Base-by-base conservation (phyloP, 768 basidiomycete species). In the Floccularia luteovirens region DNA sequence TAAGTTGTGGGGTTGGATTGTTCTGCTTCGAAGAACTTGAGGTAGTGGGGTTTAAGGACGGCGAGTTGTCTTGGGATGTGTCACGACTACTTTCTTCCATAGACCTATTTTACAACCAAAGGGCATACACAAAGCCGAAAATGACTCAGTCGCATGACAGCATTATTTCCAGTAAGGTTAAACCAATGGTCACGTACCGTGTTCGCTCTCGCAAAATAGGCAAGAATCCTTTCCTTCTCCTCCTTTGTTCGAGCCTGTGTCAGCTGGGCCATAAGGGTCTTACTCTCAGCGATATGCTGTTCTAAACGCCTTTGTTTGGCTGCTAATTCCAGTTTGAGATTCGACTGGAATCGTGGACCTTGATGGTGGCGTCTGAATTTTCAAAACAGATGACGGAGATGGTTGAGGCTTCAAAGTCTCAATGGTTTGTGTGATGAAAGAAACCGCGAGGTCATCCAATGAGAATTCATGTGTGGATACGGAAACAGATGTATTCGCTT, bases 401-500 rank as follows among this genome's bases (percentile, higher is more conserved):
- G 49, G 36, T 31, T 50, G 51, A 4, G 64, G 55, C 39, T 66
- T 61, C 31, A 61, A 53, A 7, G 63, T 64, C 53, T 74, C 67
- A 27, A 79, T 73, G 12, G 75, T 67, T 56, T 77, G 72, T 0
- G 69, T 64, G 42, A 80, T 79, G 47, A 80, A 75, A 0, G 74
- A 74, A 35, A 67, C 62, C 1, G 77, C 77, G 24, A 80, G 57
- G 35, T 75, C 70, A 27, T 77, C 75, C 24, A 78, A 48, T n/a
- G 65, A 63, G 38, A 61, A 58, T 33, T 40, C 42, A 17, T 46
- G 43, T 5, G 58, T 31, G 5, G 54, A 35, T 3, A 43, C 31
- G 19, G 54, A 23, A 32, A 43, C 32, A 22, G 43, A 25, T 13
- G 41, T 36, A 16, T 39, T 32, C 14, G 39, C 25, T 14, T 31